phyloP scores from a whole-genome alignment of 2,329 filamentous ascomycete species.

The Aspergillus novofumigatus region DNA sequence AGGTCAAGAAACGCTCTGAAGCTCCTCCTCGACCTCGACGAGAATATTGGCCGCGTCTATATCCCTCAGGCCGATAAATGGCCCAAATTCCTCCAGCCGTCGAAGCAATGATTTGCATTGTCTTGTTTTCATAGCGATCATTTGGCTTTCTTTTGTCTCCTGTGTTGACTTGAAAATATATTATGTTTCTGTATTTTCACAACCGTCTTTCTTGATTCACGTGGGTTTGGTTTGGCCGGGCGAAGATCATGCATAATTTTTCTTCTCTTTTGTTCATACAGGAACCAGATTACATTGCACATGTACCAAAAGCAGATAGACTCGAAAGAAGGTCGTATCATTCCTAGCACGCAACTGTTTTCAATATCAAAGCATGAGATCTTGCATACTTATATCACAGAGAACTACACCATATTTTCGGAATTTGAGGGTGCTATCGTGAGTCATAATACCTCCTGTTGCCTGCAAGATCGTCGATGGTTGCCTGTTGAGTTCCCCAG shows the following conservation, averaged over 20 bases:
- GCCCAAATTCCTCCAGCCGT: slow-evolving; percentile 32
- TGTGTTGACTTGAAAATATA: slow-evolving; percentile 15
- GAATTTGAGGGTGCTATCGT: background rate
- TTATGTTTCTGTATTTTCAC: slow-evolving; percentile 19
- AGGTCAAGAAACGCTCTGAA: slow-evolving; percentile 87
- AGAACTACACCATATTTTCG: background rate
- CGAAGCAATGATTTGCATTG: slow-evolving; percentile 24
- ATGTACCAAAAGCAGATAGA: slow-evolving; percentile 23
- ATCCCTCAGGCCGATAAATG: slow-evolving; percentile 45
- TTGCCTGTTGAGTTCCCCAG: background rate
- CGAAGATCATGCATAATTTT: slow-evolving; percentile 2
- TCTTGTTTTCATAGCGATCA: slow-evolving; percentile 24
- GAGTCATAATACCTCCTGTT: background rate
- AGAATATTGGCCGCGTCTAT: slow-evolving; percentile 79
- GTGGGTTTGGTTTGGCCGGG: slow-evolving; percentile 8
- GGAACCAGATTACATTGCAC: slow-evolving; percentile 10
- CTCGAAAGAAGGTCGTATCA: slow-evolving; percentile 1
- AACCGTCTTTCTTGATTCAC: slow-evolving; percentile 2
- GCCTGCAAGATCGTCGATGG: too few relatives aligned
- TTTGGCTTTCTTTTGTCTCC: slow-evolving; percentile 11
- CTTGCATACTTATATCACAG: too few relatives aligned
- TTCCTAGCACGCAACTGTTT: background rate
- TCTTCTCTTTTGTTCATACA: slow-evolving; percentile 7
- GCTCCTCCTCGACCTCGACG: slow-evolving; percentile 89
- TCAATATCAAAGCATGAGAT: background rate